Evolutionary conservation across 768 basidiomycete genomes (phyloP).

Genomic region (Chalciporus chontae): DNA sequence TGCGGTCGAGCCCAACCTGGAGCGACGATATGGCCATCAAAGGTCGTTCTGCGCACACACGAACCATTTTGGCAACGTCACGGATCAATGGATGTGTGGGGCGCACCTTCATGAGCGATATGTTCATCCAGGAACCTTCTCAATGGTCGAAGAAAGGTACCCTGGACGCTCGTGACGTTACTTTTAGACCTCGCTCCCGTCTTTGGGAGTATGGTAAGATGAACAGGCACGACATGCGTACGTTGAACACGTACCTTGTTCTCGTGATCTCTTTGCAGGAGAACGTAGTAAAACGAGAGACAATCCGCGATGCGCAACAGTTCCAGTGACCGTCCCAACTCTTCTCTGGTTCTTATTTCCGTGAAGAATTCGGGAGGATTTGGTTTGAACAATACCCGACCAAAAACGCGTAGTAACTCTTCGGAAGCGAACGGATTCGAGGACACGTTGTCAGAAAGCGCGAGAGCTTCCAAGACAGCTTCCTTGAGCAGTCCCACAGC

Average conservation of each 20-base stretch:
- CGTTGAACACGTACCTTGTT: conserved; percentile 46
- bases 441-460: conserved; percentile 21
- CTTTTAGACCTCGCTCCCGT: conserved; percentile 49
- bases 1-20: conserved; percentile 46
- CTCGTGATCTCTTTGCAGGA: conserved; percentile 52
- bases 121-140: conserved; percentile 36
- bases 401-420: conserved; percentile 54
- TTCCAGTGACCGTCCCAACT: conserved; percentile 55
- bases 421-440: conserved; percentile 52
- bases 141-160: conserved; percentile 44
- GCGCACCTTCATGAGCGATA: conserved; percentile 29
- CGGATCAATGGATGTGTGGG: not conserved
- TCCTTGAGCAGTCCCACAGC: conserved; percentile 70
- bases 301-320: conserved; percentile 61
- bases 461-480: conserved; percentile 50
- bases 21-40: conserved; percentile 36
- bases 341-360: conserved; percentile 34
- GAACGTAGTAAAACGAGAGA: conserved; percentile 64
- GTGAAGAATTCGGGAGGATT: conserved; percentile 52
- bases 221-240: not conserved
- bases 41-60: conserved; percentile 21
- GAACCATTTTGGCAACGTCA: not conserved
- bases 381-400: conserved; percentile 55
- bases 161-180: conserved; percentile 42
- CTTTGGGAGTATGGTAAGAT: conserved; percentile 28